These are phyloP conservation scores for Cryptococcus sp. DNA, from an alignment of 1,284 basidiomycete genomes.

Conservation along the genomic window DNA sequence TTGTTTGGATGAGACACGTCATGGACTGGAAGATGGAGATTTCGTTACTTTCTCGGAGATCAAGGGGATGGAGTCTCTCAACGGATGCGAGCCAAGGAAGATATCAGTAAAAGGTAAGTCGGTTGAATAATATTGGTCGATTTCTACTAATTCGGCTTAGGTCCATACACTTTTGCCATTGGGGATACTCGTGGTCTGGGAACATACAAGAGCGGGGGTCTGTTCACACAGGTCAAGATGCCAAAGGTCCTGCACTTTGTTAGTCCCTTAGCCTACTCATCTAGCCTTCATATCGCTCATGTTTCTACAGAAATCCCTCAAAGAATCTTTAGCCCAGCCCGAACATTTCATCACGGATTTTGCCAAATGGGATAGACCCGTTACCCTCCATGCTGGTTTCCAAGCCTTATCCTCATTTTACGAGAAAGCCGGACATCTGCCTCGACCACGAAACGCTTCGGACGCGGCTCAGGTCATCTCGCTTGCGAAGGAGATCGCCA, in stretches of 20 bases:
- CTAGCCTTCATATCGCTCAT: neutral
- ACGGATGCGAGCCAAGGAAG: slow-evolving; percentile 87
- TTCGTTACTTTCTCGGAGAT: slow-evolving; percentile 98
- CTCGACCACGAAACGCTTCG: slow-evolving; percentile 77
- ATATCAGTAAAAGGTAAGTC: slow-evolving; percentile 77
- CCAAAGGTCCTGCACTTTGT: slow-evolving; percentile 94
- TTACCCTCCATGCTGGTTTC: slow-evolving; percentile 90
- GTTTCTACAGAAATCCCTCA: slow-evolving; percentile 78
- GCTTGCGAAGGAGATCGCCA: slow-evolving; percentile 71
- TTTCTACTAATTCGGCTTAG: slow-evolving; percentile 24
- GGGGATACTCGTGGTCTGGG: slow-evolving; percentile 80
- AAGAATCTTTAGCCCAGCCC: slow-evolving; percentile 78
- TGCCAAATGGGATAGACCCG: slow-evolving; percentile 93
- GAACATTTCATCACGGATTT: slow-evolving; percentile 96
- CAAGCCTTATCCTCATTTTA: slow-evolving; percentile 87
- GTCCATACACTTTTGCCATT: slow-evolving; percentile 93
- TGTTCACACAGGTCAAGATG: slow-evolving; percentile 99
- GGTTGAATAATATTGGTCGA: neutral
- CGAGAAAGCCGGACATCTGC: slow-evolving; percentile 68
- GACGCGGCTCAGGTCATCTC: slow-evolving; percentile 75
- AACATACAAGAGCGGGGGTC: slow-evolving; percentile 84
- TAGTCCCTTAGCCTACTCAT: slow-evolving; percentile 43
- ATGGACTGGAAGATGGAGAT: slow-evolving; percentile 97
- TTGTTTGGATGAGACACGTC: slow-evolving; percentile 94
- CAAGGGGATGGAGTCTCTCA: slow-evolving; percentile 90